Evolutionary conservation across 139 green algal species (phyloP).

Genomic region (Gonium pectorale): DNA sequence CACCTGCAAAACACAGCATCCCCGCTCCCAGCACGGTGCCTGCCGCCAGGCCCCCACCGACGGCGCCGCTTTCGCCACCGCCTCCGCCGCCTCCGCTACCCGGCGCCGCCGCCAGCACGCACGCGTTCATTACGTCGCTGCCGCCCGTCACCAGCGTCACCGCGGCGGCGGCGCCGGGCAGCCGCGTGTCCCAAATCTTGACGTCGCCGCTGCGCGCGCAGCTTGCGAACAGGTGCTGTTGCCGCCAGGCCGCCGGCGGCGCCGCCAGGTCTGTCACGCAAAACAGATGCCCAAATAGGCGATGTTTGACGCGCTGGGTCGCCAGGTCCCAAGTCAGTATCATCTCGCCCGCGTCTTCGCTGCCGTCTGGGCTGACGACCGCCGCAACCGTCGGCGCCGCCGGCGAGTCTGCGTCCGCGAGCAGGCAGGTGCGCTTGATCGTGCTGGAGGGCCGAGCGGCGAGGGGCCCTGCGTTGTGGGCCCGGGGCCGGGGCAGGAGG

Average conservation of each 20-base stretch:
- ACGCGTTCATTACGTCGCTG: neutral
- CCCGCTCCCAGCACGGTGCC: neutral
- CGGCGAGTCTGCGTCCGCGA: neutral
- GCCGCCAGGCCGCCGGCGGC: neutral
- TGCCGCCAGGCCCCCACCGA: neutral
- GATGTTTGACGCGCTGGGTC: neutral
- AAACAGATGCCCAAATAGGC: constrained; percentile 18
- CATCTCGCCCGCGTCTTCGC: neutral
- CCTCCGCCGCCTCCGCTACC: neutral
- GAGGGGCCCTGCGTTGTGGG: neutral
- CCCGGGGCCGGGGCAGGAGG: neutral
- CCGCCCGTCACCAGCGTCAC: neutral
- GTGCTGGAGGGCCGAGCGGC: neutral
- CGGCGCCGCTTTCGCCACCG: neutral
- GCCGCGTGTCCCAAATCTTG: constrained; percentile 6
- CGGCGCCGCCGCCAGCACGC: neutral
- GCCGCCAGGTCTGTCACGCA: neutral
- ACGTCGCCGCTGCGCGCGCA: neutral
- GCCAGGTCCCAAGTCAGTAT: constrained; percentile 16
- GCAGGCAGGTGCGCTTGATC: neutral
- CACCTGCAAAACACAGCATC: constrained; percentile 20
- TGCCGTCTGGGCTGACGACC: neutral
- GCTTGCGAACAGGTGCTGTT: constrained; percentile 1
- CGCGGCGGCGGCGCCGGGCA: neutral
- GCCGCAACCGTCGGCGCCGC: neutral